Percentiles rank a stretch among this genome's conserved stretches.
Evolutionary conservation across 2,329 filamentous ascomycete species (phyloP).

Genomic region (Parasarocladium wereldwijsianum): DNA sequence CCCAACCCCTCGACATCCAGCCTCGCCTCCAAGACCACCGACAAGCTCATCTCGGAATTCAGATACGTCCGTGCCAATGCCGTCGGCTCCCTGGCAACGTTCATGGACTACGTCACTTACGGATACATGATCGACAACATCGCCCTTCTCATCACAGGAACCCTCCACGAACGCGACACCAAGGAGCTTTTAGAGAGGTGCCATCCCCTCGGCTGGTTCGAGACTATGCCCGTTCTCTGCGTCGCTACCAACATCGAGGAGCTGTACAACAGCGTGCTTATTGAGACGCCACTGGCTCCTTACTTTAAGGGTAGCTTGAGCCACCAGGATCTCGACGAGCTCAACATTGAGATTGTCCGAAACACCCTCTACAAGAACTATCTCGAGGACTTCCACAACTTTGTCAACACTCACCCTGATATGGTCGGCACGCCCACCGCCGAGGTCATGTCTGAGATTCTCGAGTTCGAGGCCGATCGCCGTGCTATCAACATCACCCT

Average conservation of each 20-base stretch:
- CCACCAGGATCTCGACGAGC: constrained; percentile 92
- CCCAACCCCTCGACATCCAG: constrained; percentile 94
- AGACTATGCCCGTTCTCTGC: constrained; percentile 95
- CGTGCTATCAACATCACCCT: constrained; percentile 98
- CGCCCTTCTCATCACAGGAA: constrained; percentile 92
- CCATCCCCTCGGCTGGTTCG: constrained; percentile 95
- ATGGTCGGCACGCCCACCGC: constrained; percentile 79
- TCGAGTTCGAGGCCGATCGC: constrained; percentile 93
- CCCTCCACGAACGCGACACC: constrained; percentile 92
- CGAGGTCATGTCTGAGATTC: constrained; percentile 88
- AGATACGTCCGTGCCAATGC: constrained; percentile 91
- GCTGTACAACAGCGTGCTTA: constrained; percentile 92
- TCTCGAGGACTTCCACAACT: constrained; percentile 90
- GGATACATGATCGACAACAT: constrained; percentile 99
- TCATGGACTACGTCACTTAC: constrained; percentile 97
- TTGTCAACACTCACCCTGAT: constrained; percentile 79
- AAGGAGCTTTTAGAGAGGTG: constrained; percentile 89
- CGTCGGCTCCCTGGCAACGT: constrained; percentile 78
- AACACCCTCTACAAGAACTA: constrained; percentile 99
- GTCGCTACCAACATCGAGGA: constrained; percentile 98
- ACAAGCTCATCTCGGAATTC: constrained; percentile 96
- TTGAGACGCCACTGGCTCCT: constrained; percentile 87
- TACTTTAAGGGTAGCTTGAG: constrained; percentile 97
- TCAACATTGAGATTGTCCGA: constrained; percentile 98
- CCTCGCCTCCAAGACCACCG: constrained; percentile 87